Conservation (phyloP, 345 rosid species). For the sweet orange (Citrus sinensis) region DNA sequence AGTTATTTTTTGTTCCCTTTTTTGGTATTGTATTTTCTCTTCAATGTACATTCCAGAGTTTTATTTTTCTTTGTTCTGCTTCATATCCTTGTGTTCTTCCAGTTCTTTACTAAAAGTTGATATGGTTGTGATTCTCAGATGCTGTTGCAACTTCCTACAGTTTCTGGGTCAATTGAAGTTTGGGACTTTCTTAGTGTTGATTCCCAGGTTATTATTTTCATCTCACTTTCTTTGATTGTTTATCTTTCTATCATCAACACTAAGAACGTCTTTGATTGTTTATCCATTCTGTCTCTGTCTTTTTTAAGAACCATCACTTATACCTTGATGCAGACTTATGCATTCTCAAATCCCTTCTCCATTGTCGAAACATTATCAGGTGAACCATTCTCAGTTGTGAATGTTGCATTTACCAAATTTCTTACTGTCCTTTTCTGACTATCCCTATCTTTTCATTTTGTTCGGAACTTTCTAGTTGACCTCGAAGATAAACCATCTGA, state of each 20-base stretch:
- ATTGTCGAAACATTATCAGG: slow-evolving; percentile 90
- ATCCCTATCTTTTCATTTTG: background rate
- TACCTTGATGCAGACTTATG: slow-evolving; percentile 72
- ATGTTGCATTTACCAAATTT: slow-evolving; percentile 11
- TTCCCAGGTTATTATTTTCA: slow-evolving; percentile 73
- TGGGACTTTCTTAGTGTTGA: slow-evolving; percentile 98
- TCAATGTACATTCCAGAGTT: background rate
- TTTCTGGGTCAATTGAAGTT: slow-evolving; percentile 97
- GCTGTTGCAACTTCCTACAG: slow-evolving; percentile 79
- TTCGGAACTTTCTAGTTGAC: slow-evolving; percentile 47
- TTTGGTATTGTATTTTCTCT: background rate
- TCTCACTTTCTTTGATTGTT: slow-evolving; percentile 4
- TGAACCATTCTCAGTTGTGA: slow-evolving; percentile 27
- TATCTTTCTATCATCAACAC: background rate
- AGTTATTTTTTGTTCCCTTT: background rate
- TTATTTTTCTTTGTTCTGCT: background rate
- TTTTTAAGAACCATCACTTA: slow-evolving; percentile 6
- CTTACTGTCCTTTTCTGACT: slow-evolving; percentile 8
- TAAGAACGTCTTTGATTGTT: too few species aligned
- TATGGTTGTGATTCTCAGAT: slow-evolving; percentile 48
- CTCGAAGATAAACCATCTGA: slow-evolving; percentile 62
- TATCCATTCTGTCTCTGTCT: background rate
- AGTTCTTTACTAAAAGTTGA: background rate
- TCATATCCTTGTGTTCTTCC: slow-evolving; percentile 2
- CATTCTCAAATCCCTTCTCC: slow-evolving; percentile 90